Conservation (phyloP, 345 rosid species). For the Salix udensis region DNA sequence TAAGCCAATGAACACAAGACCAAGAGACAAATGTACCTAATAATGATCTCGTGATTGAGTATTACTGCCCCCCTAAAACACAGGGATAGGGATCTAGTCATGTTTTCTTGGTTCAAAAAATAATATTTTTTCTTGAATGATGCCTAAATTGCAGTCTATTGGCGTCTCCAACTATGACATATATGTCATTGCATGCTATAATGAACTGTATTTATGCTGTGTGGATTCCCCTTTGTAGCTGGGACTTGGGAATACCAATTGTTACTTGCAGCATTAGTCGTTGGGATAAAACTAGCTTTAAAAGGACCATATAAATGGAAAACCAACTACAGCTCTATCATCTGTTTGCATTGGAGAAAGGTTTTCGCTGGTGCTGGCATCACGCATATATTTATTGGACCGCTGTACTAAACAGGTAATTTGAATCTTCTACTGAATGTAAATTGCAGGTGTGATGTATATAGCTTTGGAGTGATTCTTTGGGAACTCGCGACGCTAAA, state of each 20-base stretch:
- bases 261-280: neutral
- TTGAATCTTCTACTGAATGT: conserved; percentile 13
- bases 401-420: neutral
- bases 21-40: too few species aligned
- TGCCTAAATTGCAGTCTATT: too few species aligned
- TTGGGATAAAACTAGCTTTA: neutral
- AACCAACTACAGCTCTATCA: neutral
- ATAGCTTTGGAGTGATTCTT: conserved; percentile 93
- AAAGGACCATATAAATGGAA: neutral
- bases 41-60: too few species aligned
- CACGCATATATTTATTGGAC: neutral
- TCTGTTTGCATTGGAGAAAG: neutral
- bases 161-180: neutral
- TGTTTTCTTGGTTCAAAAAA: too few species aligned
- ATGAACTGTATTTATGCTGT: neutral
- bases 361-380: neutral
- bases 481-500: conserved; percentile 98
- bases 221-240: neutral
- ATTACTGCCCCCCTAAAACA: too few species aligned
- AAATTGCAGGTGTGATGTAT: conserved; percentile 76
- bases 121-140: too few species aligned
- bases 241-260: neutral
- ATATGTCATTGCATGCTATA: neutral
- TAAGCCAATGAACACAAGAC: too few species aligned
- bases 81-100: too few species aligned